These are phyloP conservation scores for Trametes sanguinea DNA, from an alignment of 768 basidiomycete species.

Conservation along the genomic window DNA sequence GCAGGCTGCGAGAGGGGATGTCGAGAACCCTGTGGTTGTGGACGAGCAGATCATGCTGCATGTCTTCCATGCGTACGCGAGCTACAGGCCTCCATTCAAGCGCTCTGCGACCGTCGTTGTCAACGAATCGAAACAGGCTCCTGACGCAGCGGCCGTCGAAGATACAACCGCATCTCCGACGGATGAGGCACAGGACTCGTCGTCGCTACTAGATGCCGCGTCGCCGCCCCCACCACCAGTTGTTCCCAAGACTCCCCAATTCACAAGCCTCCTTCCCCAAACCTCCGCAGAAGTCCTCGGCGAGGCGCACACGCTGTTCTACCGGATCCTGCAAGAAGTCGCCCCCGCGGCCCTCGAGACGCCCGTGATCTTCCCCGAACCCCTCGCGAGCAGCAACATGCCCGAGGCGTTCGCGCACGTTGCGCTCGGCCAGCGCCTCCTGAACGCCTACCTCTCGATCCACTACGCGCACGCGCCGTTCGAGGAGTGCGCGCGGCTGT, in stretches of 20 bases:
- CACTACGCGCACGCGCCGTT: slow-evolving; percentile 62
- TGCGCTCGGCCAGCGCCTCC: slow-evolving; percentile 55
- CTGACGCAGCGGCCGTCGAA: background rate
- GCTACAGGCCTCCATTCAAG: slow-evolving; percentile 72
- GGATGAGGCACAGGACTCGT: background rate
- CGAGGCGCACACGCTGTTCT: slow-evolving; percentile 69
- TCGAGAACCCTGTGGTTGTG: slow-evolving; percentile 37
- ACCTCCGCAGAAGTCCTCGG: slow-evolving; percentile 67
- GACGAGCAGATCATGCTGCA: slow-evolving; percentile 78
- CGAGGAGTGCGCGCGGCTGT: slow-evolving; percentile 47
- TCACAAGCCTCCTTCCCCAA: slow-evolving; percentile 59
- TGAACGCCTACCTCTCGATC: slow-evolving; percentile 83
- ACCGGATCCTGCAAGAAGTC: slow-evolving; percentile 53
- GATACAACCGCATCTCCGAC: background rate
- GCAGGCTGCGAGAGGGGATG: slow-evolving; percentile 26
- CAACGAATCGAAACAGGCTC: slow-evolving; percentile 23
- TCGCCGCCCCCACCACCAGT: slow-evolving; percentile 1
- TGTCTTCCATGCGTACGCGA: slow-evolving; percentile 84
- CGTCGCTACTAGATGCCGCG: background rate
- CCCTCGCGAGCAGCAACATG: slow-evolving; percentile 11
- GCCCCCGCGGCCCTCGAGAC: slow-evolving; percentile 12
- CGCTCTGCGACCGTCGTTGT: slow-evolving; percentile 50
- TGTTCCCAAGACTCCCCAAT: background rate
- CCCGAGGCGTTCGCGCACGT: slow-evolving; percentile 57
- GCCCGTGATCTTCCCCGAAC: background rate